Evolutionary conservation across 371 early-diverging fungal genomes (phyloP).

Genomic region (Dichotomocladium elegans): DNA sequence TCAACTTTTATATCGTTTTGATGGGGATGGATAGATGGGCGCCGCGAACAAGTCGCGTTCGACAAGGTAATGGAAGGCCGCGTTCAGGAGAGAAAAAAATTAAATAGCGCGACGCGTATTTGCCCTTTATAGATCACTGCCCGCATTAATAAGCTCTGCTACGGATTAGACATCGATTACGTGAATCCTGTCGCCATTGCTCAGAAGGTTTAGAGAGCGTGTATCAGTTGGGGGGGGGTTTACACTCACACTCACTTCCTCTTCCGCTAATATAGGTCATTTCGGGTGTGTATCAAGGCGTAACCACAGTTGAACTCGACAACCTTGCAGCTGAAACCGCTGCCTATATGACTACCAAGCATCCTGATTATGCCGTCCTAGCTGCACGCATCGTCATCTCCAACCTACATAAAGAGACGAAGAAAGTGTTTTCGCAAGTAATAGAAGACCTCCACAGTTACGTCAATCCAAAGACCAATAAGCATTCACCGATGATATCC

Average conservation of each 20-base stretch:
- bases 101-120: not conserved
- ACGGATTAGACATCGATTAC: constrained; percentile 79
- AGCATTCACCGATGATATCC: constrained; percentile 85
- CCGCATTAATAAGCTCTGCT: constrained; percentile 82
- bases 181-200: constrained; percentile 81
- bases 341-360: constrained; percentile 95
- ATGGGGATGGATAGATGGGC: constrained; percentile 65
- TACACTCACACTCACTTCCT: not conserved
- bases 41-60: constrained; percentile 79
- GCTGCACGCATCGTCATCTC: constrained; percentile 98
- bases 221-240: too few relatives aligned
- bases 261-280: constrained; percentile 63
- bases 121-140: constrained; percentile 73
- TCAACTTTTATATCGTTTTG: not conserved
- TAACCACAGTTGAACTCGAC: constrained; percentile 94
- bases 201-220: constrained; percentile 58
- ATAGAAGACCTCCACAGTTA: constrained; percentile 84
- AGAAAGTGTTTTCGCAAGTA: constrained; percentile 87
- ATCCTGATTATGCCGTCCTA: constrained; percentile 97
- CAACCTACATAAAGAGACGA: constrained; percentile 96
- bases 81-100: not conserved
- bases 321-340: constrained; percentile 97
- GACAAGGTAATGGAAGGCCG: constrained; percentile 59
- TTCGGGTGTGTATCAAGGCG: constrained; percentile 93
- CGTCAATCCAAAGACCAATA: constrained; percentile 83